phyloP scores from a whole-genome alignment of 2,329 filamentous ascomycete species.

The Diaporthe citrichinensis region DNA sequence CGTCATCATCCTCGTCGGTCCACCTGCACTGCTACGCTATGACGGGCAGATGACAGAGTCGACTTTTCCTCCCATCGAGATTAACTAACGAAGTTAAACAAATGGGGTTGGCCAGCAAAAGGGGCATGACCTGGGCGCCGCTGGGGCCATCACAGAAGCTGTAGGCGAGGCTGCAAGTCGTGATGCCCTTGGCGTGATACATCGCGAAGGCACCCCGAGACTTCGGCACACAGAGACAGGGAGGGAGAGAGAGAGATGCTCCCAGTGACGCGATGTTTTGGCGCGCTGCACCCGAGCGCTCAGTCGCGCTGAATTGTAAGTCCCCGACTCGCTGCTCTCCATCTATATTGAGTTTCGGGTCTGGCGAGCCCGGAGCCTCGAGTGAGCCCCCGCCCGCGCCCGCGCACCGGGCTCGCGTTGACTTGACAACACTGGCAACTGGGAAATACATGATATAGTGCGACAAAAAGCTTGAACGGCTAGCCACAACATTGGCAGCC shows the following conservation, averaged over 20 bases:
- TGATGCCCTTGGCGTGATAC: background rate
- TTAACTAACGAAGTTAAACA: slow-evolving; percentile 23
- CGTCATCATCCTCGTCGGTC: slow-evolving; percentile 35
- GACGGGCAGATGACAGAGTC: slow-evolving; percentile 22
- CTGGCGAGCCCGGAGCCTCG: slow-evolving; percentile 10
- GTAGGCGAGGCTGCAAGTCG: slow-evolving; percentile 11
- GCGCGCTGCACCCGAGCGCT: slow-evolving; percentile 8
- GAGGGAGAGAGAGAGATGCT: background rate
- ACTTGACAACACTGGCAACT: background rate
- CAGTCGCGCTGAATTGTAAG: background rate
- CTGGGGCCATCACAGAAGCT: slow-evolving; percentile 6
- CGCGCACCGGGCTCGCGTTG: slow-evolving; percentile 1
- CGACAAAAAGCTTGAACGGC: slow-evolving; percentile 24
- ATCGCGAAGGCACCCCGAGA: background rate
- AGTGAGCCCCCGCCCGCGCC: slow-evolving; percentile 2
- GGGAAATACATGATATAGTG: slow-evolving; percentile 18
- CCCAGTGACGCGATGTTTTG: background rate
- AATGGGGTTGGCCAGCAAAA: slow-evolving; percentile 19
- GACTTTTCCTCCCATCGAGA: background rate
- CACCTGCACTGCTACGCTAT: slow-evolving; percentile 29
- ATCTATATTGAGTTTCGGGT: slow-evolving; percentile 14
- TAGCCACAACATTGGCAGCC: background rate
- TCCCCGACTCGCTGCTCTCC: background rate
- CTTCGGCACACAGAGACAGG: background rate
- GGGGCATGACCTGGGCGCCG: slow-evolving; percentile 8